Conservation (phyloP, 768 basidiomycete species). For the Gymnopilus junonius region DNA sequence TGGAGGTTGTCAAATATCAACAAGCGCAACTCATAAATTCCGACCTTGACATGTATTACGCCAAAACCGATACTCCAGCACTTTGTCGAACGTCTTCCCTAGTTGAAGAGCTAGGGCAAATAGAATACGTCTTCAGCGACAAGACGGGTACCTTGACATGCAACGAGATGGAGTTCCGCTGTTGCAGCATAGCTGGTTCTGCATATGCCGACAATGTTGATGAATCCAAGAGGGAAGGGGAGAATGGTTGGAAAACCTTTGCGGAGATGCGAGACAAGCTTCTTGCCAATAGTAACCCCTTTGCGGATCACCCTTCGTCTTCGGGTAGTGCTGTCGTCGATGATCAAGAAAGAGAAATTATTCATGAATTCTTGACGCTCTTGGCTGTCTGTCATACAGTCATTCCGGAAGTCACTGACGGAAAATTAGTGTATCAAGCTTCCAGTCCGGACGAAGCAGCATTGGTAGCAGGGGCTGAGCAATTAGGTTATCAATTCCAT, state of each 20-base stretch:
- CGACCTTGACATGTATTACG: constrained; percentile 98
- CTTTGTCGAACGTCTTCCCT: constrained; percentile 97
- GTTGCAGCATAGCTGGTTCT: constrained; percentile 86
- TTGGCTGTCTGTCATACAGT: constrained; percentile 98
- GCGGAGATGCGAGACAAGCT: constrained; percentile 66
- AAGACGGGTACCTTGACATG: constrained; percentile 95
- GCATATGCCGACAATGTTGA: constrained; percentile 93
- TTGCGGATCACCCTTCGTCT: constrained; percentile 49
- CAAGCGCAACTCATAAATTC: constrained; percentile 97
- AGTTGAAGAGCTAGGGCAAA: constrained; percentile 98
- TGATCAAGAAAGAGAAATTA: constrained; percentile 53
- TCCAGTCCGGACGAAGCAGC: constrained; percentile 99
- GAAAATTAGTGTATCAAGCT: constrained; percentile 93
- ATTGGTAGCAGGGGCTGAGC: constrained; percentile 90
- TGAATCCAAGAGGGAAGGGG: constrained; percentile 73
- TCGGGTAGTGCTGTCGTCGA: constrained; percentile 31
- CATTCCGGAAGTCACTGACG: constrained; percentile 89
- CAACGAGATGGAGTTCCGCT: constrained; percentile 98
- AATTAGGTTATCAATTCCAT: constrained; percentile 91
- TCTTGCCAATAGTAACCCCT: constrained; percentile 60
- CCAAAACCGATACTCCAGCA: constrained; percentile 93
- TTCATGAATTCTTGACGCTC: constrained; percentile 77
- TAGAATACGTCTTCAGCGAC: constrained; percentile 95
- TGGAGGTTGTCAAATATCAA: constrained; percentile 99
- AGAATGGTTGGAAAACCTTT: constrained; percentile 80